Conservation (phyloP, 805 yeast species). For the Saccharomycopsis amapae region DNA sequence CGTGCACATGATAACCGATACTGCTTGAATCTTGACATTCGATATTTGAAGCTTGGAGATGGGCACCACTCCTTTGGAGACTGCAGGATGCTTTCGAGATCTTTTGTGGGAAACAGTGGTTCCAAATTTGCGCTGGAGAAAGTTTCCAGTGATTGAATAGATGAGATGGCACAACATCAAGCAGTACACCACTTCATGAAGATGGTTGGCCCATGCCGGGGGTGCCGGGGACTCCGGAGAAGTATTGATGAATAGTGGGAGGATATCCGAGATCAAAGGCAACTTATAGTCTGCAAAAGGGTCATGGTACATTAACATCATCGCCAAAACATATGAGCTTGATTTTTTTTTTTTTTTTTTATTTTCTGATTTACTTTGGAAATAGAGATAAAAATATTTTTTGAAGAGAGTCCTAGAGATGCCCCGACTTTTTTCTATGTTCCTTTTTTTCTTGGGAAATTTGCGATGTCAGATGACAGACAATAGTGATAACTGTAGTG, state of each 20-base stretch:
- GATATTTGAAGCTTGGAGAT: not conserved
- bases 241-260: not conserved
- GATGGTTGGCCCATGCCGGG: not conserved
- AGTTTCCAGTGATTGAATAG: not conserved
- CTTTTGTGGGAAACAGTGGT: too few species aligned
- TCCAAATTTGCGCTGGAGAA: not conserved
- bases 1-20: conserved; percentile 75
- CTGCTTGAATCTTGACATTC: conserved; percentile 57
- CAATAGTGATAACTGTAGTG: too few species aligned
- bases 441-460: too few species aligned
- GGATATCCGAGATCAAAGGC: not conserved
- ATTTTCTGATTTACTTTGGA: not conserved
- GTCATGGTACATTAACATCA: not conserved
- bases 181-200: not conserved
- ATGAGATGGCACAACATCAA: not conserved
- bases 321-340: not conserved
- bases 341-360: too few species aligned
- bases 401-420: too few species aligned
- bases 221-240: too few species aligned
- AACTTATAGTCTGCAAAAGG: conserved; percentile 1
- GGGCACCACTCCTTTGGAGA: too few species aligned
- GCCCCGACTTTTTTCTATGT: too few species aligned
- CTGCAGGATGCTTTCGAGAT: too few species aligned
- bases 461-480: too few species aligned
- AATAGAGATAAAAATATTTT: too few species aligned